Evolutionary conservation across 768 basidiomycete species (phyloP), one percentile per base, ranked within the genome.

Genomic region (Hemileccinum impolitum): DNA sequence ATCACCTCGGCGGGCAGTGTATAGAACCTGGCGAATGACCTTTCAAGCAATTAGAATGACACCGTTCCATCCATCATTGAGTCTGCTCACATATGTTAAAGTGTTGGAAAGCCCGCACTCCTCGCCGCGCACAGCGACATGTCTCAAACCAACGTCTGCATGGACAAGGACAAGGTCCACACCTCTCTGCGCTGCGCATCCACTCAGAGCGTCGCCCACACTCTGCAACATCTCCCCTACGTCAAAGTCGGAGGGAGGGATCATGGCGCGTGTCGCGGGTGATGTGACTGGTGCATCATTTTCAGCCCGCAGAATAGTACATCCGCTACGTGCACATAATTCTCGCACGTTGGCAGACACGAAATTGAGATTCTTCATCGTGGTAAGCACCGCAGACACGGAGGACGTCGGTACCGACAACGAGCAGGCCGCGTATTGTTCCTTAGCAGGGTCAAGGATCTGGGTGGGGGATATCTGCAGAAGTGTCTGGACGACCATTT

Each of bases 281-380:
- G 51, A 50, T 52, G 59, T 48, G 55, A 55, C 56, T 43, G 37
- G 51, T 52, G 54, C 54, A 45, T 45, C 53, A 43, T 36, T 45
- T 48, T 43, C 58, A n/a, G 45, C 48, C 47, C 49, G 58, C 50
- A 53, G 54, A 53, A 42, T 38, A 26, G 45, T 39, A 37, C 40
- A 44, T 38, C 53, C 58, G 18, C 50, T 42, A 39, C 53, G 57
- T 35, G 57, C 54, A 50, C 59, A 64, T 28, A 66, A 54, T 11
- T 77, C 67, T 6, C 75, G 62, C 81, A 90, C 82, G 64, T 91
- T 87, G n/a, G 89, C 90, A 5, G 90, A 90, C 55, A 96, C 80
- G 61, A 90, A 95, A 65, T 95, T 95, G 55, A 97, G 79, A 56
- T 87, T 89, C 71, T 93, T 92, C 90, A 96, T 91, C 34, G 86